phyloP scores from a whole-genome alignment of 208 protist species.

The Borovskyia barvae region DNA sequence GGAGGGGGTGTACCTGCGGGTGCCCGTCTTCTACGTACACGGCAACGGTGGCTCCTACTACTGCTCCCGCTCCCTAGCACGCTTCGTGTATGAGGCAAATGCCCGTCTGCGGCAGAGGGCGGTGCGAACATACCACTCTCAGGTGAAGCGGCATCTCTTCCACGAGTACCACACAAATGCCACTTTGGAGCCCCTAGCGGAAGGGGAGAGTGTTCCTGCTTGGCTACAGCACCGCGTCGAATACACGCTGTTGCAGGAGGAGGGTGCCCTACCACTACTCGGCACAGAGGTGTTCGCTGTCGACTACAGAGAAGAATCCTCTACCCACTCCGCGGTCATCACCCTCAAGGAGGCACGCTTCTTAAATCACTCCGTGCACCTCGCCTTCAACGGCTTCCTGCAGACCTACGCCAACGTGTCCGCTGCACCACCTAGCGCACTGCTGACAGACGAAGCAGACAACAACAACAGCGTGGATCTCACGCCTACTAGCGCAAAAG shows the following conservation, averaged over 20 bases:
- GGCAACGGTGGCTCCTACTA: conserved; percentile 80
- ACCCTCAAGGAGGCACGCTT: conserved; percentile 65
- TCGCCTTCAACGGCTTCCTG: conserved; percentile 42
- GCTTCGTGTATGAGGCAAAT: conserved; percentile 67
- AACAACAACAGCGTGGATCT: not conserved
- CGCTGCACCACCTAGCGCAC: not conserved
- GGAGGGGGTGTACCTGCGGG: conserved; percentile 27
- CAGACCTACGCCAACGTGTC: conserved; percentile 39
- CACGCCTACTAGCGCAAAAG: not conserved
- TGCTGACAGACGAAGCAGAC: conserved; percentile 11
- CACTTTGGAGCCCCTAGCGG: conserved; percentile 13
- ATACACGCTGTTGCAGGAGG: conserved; percentile 32
- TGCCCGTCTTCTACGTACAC: conserved; percentile 76
- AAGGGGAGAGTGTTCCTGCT: conserved; percentile 30
- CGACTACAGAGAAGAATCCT: conserved; percentile 74
- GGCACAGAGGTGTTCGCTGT: conserved; percentile 57
- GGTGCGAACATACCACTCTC: conserved; percentile 29
- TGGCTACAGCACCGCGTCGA: conserved; percentile 38
- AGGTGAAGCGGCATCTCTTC: conserved; percentile 39
- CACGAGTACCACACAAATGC: conserved; percentile 4
- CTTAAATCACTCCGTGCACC: conserved; percentile 62
- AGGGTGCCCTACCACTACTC: conserved; percentile 61
- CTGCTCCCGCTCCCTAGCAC: conserved; percentile 65
- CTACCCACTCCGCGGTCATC: conserved; percentile 56
- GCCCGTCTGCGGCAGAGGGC: conserved; percentile 31